Conservation (phyloP, 768 basidiomycete genomes). For the Mycena galopus region DNA sequence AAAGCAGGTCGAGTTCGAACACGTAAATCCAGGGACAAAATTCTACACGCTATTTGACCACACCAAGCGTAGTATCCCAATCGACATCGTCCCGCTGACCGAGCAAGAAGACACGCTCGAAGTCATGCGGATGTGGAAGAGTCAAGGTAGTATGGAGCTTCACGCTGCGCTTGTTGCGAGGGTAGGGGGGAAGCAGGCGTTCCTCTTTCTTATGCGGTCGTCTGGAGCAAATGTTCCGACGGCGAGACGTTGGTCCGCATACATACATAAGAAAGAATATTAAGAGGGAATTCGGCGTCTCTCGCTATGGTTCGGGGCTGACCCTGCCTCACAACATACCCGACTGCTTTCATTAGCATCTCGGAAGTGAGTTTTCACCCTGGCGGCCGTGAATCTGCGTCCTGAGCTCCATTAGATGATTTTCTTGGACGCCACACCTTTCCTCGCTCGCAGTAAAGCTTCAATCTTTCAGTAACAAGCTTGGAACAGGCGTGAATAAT, state of each 20-base stretch:
- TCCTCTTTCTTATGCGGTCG: constrained; percentile 9
- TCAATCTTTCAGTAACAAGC: neutral
- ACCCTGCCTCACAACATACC: too few relatives aligned
- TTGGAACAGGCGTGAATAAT: neutral
- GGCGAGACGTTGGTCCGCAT: constrained; percentile 13
- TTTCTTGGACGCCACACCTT: too few relatives aligned
- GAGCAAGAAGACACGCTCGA: constrained; percentile 8
- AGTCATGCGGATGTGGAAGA: constrained; percentile 6
- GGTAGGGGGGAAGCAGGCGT: constrained; percentile 2
- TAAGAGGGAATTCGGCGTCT: too few relatives aligned
- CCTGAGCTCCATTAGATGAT: neutral
- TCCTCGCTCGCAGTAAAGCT: neutral
- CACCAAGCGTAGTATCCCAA: constrained; percentile 12
- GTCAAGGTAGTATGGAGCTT: constrained; percentile 4
- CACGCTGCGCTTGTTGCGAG: constrained; percentile 11
- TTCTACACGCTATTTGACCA: too few relatives aligned
- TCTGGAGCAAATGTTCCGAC: constrained; percentile 10
- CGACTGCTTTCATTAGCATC: too few relatives aligned
- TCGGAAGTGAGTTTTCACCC: neutral
- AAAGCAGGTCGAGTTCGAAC: constrained; percentile 14
- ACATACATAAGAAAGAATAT: constrained; percentile 7
- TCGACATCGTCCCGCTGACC: constrained; percentile 1
- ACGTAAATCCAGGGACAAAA: too few relatives aligned
- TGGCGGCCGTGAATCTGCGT: neutral
- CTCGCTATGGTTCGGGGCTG: too few relatives aligned